Evolutionary conservation across 345 rosid species (phyloP).

Genomic region (Salix koriyanagi): DNA sequence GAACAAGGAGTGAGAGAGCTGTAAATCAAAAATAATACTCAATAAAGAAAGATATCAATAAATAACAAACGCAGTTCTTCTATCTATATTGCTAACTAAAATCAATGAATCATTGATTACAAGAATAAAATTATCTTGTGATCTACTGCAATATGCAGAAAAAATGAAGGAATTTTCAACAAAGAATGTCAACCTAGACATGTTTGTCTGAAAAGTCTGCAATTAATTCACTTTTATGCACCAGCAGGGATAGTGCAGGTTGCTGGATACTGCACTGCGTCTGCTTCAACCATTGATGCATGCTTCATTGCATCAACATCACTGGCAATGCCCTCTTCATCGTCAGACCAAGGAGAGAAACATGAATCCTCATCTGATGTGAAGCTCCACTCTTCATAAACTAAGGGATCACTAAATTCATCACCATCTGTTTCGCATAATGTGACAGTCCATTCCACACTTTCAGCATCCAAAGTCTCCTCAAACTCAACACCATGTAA

Average conservation of each 20-base stretch:
- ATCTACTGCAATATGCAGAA: background rate
- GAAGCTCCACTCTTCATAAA: conserved; percentile 1
- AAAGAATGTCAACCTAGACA: background rate
- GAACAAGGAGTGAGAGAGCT: no score
- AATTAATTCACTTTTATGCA: background rate
- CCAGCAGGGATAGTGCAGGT: background rate
- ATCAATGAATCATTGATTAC: background rate
- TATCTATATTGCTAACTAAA: background rate
- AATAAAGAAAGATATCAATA: background rate
- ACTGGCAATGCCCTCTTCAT: background rate
- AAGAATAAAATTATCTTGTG: background rate
- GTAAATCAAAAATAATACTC: background rate
- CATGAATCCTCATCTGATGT: conserved; percentile 9
- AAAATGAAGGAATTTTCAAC: background rate
- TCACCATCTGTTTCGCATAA: background rate
- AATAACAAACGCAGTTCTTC: background rate
- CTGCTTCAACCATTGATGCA: background rate
- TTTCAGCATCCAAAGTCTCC: conserved; percentile 5
- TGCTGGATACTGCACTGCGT: background rate
- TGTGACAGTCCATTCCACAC: background rate
- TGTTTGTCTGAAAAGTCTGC: background rate
- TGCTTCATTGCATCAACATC: background rate
- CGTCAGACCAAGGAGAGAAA: conserved; percentile 6
- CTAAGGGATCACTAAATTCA: background rate
- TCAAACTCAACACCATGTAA: background rate